These are phyloP conservation scores for Phellinidium pouzarii DNA, from an alignment of 1,284 basidiomycete species.

Conservation along the genomic window DNA sequence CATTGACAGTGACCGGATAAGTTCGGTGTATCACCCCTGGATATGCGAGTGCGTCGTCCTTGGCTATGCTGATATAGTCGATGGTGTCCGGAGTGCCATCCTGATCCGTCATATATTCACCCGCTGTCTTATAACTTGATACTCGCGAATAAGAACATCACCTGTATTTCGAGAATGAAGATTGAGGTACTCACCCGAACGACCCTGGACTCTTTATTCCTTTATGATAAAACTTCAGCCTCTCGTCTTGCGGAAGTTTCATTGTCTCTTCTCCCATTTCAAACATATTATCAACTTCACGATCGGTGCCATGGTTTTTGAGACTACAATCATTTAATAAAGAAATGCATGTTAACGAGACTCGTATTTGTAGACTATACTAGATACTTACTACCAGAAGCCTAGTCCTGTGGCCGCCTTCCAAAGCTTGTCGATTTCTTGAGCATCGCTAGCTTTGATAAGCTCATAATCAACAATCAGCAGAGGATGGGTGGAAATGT, in stretches of 20 bases:
- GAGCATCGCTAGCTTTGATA: constrained; percentile 30
- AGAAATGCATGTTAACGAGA: neutral
- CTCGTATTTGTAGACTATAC: constrained; percentile 40
- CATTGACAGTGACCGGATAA: constrained; percentile 48
- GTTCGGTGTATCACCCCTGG: constrained; percentile 42
- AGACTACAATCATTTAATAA: constrained; percentile 32
- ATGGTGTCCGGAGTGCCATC: constrained; percentile 46
- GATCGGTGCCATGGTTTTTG: constrained; percentile 53
- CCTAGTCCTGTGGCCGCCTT: constrained; percentile 43
- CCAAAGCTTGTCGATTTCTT: constrained; percentile 44
- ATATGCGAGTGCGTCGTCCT: constrained; percentile 57
- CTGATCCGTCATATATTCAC: constrained; percentile 55
- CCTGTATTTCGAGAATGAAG: neutral
- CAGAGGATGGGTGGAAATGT: too few relatives aligned
- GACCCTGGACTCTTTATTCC: constrained; percentile 54
- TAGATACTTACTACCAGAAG: constrained; percentile 52
- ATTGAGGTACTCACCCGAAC: constrained; percentile 39
- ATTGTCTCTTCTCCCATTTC: constrained; percentile 51
- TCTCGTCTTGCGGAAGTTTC: constrained; percentile 51
- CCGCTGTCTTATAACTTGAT: constrained; percentile 57
- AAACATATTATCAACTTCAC: constrained; percentile 52
- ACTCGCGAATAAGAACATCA: neutral
- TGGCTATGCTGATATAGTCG: constrained; percentile 61
- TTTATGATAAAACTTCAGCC: constrained; percentile 60
- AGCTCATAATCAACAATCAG: constrained; percentile 44